Percentiles rank a stretch among this genome's conserved stretches.
Conservation (phyloP, 768 basidiomycete species). For the Coprinopsis sp. region DNA sequence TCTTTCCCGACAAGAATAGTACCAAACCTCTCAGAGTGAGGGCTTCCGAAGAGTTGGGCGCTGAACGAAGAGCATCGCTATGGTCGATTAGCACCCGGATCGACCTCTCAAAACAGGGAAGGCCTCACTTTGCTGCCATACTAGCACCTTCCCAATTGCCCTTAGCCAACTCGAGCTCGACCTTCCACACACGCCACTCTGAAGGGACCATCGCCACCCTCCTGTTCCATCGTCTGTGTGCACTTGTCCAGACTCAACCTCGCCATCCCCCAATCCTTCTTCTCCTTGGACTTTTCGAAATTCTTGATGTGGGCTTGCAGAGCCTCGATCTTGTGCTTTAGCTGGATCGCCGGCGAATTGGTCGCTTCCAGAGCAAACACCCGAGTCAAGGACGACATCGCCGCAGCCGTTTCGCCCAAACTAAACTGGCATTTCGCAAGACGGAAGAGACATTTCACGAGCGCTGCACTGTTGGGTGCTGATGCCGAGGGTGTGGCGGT, state of each 20-base stretch:
- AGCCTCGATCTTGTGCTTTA: slow-evolving; percentile 54
- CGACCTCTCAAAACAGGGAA: not conserved
- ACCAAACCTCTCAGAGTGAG: slow-evolving; percentile 75
- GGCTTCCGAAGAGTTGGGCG: slow-evolving; percentile 73
- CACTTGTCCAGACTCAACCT: slow-evolving; percentile 79
- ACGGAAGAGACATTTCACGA: slow-evolving; percentile 71
- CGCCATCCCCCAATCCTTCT: slow-evolving; percentile 73
- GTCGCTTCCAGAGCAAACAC: slow-evolving; percentile 58
- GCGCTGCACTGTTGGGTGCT: slow-evolving; percentile 29
- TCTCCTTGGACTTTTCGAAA: slow-evolving; percentile 49
- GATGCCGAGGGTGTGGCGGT: slow-evolving; percentile 16
- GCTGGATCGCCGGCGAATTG: slow-evolving; percentile 55
- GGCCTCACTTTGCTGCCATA: slow-evolving; percentile 65
- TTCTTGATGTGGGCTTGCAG: slow-evolving; percentile 65
- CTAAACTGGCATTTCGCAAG: slow-evolving; percentile 83
- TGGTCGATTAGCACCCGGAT: not conserved
- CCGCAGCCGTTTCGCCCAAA: slow-evolving; percentile 62
- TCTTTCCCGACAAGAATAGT: slow-evolving; percentile 66
- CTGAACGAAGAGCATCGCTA: slow-evolving; percentile 72
- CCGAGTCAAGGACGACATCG: slow-evolving; percentile 60
- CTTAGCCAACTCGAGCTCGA: slow-evolving; percentile 72
- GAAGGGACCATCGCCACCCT: slow-evolving; percentile 70
- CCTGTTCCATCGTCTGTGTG: slow-evolving; percentile 64
- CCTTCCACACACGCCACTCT: slow-evolving; percentile 77
- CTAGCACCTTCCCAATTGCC: slow-evolving; percentile 72